phyloP scores from a whole-genome alignment of 202 grass and related monocot genomes.

The Bolboschoenoplectus hybrid region DNA sequence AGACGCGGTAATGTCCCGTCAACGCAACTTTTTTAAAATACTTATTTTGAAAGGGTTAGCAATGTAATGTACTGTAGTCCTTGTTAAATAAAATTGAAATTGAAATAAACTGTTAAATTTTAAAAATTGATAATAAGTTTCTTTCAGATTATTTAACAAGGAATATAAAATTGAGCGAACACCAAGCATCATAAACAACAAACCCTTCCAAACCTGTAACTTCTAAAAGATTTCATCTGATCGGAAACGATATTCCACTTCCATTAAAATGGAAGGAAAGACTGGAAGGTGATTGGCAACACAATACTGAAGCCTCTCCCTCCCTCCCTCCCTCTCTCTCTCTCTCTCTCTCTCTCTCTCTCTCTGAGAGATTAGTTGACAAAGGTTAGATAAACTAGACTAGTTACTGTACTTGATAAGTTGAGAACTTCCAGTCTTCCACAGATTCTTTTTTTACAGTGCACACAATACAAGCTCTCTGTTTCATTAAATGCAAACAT shows the following conservation, averaged over 20 bases:
- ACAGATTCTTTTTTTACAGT: constrained; percentile 31
- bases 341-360: no score
- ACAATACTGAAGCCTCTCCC: neutral
- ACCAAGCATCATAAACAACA: constrained; percentile 13
- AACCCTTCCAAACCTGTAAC: neutral
- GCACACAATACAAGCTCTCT: constrained; percentile 6
- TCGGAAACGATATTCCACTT: constrained; percentile 9
- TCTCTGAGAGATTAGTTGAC: constrained; percentile 24
- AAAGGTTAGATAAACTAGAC: constrained; percentile 39
- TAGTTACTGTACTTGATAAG: constrained; percentile 38
- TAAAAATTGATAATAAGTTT: neutral
- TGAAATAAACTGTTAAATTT: neutral
- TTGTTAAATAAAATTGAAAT: neutral
- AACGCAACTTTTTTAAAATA: constrained; percentile 12
- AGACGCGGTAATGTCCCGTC: constrained; percentile 21
- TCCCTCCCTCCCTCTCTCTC: no score
- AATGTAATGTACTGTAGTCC: neutral
- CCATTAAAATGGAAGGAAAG: constrained; percentile 29
- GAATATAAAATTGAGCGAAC: neutral
- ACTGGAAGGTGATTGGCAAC: constrained; percentile 34
- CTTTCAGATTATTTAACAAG: neutral
- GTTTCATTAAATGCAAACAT: constrained; percentile 26
- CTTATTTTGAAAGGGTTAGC: neutral
- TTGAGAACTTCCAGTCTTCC: constrained; percentile 27
- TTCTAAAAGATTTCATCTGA: neutral